phyloP scores from a whole-genome alignment of 768 basidiomycete species.

The Boletus pseudopeckii region DNA sequence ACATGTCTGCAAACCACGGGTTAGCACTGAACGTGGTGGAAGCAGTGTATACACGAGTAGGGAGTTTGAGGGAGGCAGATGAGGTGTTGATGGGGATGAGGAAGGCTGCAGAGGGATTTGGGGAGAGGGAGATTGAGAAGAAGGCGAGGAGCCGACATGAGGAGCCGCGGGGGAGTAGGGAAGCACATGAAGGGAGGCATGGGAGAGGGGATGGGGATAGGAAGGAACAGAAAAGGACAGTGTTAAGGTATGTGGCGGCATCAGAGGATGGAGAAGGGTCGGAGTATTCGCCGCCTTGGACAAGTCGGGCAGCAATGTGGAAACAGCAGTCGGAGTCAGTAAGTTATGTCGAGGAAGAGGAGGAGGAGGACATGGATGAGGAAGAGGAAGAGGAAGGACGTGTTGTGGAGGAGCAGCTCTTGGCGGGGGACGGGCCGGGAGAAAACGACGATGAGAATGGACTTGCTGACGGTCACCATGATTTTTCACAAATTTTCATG shows the following conservation, averaged over 20 bases:
- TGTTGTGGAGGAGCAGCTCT: conserved; percentile 10
- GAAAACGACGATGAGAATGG: background rate
- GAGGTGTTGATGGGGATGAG: conserved; percentile 37
- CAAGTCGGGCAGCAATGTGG: conserved; percentile 27
- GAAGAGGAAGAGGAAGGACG: conserved; percentile 10
- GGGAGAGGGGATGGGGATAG: too few relatives aligned
- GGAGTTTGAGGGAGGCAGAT: conserved; percentile 39
- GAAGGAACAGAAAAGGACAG: background rate
- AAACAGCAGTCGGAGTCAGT: conserved; percentile 13
- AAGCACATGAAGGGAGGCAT: background rate
- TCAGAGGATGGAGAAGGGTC: conserved; percentile 13
- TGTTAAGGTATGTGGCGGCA: conserved; percentile 10
- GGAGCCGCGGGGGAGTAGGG: too few relatives aligned
- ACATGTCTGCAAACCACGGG: conserved; percentile 46
- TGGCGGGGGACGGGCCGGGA: background rate
- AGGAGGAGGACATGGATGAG: background rate
- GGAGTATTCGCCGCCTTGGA: conserved; percentile 29
- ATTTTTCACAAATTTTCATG: conserved; percentile 5
- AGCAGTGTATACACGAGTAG: conserved; percentile 33
- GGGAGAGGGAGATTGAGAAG: conserved; percentile 13
- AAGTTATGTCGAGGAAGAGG: background rate
- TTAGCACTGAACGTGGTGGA: conserved; percentile 41
- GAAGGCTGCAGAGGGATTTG: conserved; percentile 33
- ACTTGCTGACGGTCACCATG: background rate
- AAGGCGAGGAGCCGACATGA: background rate